Base-by-base conservation (phyloP, 2,329 filamentous ascomycete species). In the Colletotrichum lentis region DNA sequence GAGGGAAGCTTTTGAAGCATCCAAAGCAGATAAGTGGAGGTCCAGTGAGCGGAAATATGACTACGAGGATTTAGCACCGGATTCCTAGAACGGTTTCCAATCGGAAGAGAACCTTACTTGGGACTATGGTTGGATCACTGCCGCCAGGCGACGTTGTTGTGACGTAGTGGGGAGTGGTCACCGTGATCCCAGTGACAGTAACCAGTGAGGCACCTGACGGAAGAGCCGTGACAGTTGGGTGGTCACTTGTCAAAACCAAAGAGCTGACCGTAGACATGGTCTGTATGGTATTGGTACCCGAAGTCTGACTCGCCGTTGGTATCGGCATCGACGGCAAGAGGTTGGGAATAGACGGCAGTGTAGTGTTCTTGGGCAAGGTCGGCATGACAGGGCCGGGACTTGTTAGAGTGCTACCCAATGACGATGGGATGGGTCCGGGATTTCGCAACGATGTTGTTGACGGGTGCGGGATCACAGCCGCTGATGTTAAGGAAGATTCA, bases 121-220 rank as follows among this genome's bases (percentile, higher is more conserved):
- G 63, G 43, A 66, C 63, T 24, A 66, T 52, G 5, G 63, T 66
- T 8, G 57, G 41, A 3, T 52, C 57, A 4, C 22, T 55, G 18
- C 63, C 53, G 5, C 63, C 63, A 2, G 57, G 49, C 6, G 39
- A 46, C 7, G 63, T 66, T 8, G 63, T 66, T 3, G 63, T 66
- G 14, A 61, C 35, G 8, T 52, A 52, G 27, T 35, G 27, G 18
- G 49, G 49, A 2, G 49, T 52, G 10, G 27, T 37, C 4, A 35
- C 6, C 20, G 18, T 52, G 3, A 52, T 14, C 1, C 18, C 49
- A 35, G 10, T 35, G 22, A 7, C 16, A 6, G 49, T 52, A 14
- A 37, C 1, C 1, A 52, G 10, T 1, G 7, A 5, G 27, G 49
- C 49, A 3, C n/a, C 27, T 10, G 49, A 18, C 11, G 49, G 49